Percentiles rank a stretch among this genome's conserved stretches.
phyloP scores from a whole-genome alignment of 306 rosid species.

The Glycine latifolia region DNA sequence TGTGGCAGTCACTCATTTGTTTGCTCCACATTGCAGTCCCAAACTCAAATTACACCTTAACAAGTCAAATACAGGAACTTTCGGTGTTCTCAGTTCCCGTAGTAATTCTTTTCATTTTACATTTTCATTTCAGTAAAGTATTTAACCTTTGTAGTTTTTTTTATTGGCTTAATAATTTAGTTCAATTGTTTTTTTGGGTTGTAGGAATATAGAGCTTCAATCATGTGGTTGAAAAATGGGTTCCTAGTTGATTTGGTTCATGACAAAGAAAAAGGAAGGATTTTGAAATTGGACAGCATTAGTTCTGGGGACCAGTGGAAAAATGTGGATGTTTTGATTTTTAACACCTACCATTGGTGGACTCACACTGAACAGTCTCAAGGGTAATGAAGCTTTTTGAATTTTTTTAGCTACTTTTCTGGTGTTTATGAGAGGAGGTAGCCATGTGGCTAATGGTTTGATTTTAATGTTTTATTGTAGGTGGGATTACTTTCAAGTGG shows the following conservation, averaged over 20 bases:
- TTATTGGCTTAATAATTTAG: neutral
- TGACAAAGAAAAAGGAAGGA: conserved; percentile 57
- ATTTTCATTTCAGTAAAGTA: neutral
- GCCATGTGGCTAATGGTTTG: conserved; percentile 9
- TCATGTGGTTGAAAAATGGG: conserved; percentile 66
- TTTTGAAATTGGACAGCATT: conserved; percentile 65
- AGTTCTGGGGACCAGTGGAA: conserved; percentile 58
- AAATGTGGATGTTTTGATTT: conserved; percentile 58
- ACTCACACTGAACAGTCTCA: conserved; percentile 57
- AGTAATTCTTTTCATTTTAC: neutral
- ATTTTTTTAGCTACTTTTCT: neutral
- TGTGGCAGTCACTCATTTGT: conserved; percentile 78
- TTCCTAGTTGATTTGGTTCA: conserved; percentile 66
- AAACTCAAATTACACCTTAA: conserved; percentile 49
- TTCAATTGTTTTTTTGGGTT: neutral
- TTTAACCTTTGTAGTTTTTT: neutral
- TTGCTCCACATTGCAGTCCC: conserved; percentile 64
- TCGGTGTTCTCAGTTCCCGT: conserved; percentile 57
- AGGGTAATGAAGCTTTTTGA: conserved; percentile 44
- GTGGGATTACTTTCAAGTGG: conserved; percentile 74
- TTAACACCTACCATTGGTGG: conserved; percentile 80
- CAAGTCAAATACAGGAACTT: conserved; percentile 30
- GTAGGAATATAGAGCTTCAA: conserved; percentile 60
- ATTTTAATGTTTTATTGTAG: conserved; percentile 43
- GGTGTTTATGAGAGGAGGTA: neutral